Evolutionary conservation across 2,329 filamentous ascomycete species (phyloP).

Genomic region (Fusarium drepaniforme): DNA sequence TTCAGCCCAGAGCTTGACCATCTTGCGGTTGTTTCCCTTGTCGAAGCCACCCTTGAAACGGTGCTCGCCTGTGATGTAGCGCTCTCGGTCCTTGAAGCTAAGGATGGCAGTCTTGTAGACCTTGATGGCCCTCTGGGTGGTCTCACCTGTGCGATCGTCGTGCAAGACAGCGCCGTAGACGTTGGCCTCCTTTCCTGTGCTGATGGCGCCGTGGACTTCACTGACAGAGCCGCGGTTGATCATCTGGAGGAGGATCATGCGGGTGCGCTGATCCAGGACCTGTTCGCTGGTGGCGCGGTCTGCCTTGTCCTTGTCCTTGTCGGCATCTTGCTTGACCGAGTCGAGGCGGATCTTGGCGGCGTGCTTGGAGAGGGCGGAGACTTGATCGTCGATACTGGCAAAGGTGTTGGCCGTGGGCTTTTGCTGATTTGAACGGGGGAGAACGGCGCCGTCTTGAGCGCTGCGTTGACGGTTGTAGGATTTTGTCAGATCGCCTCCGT

Average conservation of each 20-base stretch:
- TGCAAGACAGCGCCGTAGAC: constrained; percentile 90
- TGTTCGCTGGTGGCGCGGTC: constrained; percentile 96
- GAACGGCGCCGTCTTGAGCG: constrained; percentile 65
- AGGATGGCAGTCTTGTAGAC: constrained; percentile 99
- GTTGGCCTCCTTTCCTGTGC: constrained; percentile 97
- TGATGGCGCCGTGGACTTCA: constrained; percentile 94
- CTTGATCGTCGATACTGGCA: constrained; percentile 87
- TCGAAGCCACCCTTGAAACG: constrained; percentile 91
- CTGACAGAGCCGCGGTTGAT: constrained; percentile 92
- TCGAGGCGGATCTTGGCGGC: constrained; percentile 88
- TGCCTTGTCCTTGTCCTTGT: constrained; percentile 83
- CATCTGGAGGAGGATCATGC: constrained; percentile 96
- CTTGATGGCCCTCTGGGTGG: constrained; percentile 89
- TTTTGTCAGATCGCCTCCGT: constrained; percentile 80
- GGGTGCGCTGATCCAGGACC: constrained; percentile 91
- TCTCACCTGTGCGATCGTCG: constrained; percentile 63
- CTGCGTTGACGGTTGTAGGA: constrained; percentile 88
- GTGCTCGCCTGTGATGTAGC: constrained; percentile 95
- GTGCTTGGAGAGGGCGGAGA: constrained; percentile 85
- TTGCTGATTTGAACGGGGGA: constrained; percentile 81
- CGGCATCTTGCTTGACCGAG: constrained; percentile 64
- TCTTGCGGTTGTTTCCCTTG: constrained; percentile 94
- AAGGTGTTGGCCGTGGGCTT: constrained; percentile 84
- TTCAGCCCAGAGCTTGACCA: constrained; percentile 99
- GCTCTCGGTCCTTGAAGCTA: constrained; percentile 97